These are phyloP conservation scores for Malania oleifera DNA, from an alignment of 164 flowering plant genomes.

Conservation along the genomic window DNA sequence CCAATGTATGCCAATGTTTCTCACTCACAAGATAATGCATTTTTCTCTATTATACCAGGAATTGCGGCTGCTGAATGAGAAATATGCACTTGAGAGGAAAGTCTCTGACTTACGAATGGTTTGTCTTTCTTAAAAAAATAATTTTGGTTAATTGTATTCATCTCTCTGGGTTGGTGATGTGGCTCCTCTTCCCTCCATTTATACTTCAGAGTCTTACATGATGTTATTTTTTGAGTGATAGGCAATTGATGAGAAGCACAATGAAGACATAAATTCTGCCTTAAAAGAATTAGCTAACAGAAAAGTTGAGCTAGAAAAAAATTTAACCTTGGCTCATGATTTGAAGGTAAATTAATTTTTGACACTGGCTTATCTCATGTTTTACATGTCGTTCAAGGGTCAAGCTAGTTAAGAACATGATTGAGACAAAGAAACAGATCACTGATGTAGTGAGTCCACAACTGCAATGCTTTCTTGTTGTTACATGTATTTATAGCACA, in stretches of 20 bases:
- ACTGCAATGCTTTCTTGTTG: too few relatives aligned
- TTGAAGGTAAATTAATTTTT: constrained; percentile 50
- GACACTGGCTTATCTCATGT: too few relatives aligned
- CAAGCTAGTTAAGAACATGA: too few relatives aligned
- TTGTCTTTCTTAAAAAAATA: constrained; percentile 14
- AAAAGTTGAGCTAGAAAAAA: constrained; percentile 74
- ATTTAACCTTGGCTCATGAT: constrained; percentile 55
- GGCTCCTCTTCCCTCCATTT: background rate
- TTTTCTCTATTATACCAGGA: constrained; percentile 45
- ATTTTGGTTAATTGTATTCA: constrained; percentile 1
- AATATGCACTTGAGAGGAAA: constrained; percentile 67
- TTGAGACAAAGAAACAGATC: too few relatives aligned
- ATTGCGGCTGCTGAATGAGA: constrained; percentile 67
- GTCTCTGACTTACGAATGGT: constrained; percentile 82
- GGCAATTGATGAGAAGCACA: constrained; percentile 83
- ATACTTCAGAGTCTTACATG: constrained; percentile 7
- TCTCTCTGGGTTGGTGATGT: background rate
- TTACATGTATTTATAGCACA: too few relatives aligned
- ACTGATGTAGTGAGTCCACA: too few relatives aligned
- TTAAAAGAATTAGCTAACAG: constrained; percentile 61
- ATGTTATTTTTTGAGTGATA: constrained; percentile 23
- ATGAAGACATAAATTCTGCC: constrained; percentile 56
- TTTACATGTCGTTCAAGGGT: too few relatives aligned
- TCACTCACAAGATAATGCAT: constrained; percentile 5
- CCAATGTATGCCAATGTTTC: background rate